phyloP scores from a whole-genome alignment of 805 yeast species.

The Wickerhamomyces subpelliculosus region DNA sequence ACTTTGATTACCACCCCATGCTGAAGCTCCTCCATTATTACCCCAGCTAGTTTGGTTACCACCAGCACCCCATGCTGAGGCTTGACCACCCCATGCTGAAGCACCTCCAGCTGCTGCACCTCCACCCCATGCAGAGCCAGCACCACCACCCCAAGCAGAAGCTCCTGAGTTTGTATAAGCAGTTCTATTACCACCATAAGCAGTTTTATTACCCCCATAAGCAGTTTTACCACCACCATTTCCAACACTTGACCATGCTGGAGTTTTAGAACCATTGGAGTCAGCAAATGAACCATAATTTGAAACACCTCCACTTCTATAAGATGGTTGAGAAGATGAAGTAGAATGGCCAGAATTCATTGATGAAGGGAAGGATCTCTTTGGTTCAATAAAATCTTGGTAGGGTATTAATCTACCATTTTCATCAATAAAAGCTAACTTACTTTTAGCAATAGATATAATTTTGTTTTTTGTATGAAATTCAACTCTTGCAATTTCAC shows the following conservation, averaged over 20 bases:
- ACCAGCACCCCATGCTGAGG: conserved; percentile 39
- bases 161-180: conserved; percentile 35
- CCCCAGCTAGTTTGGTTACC: too few relatives aligned
- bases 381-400: conserved; percentile 64
- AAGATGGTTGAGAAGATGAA: too few relatives aligned
- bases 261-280: conserved; percentile 30
- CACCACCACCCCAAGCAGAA: conserved; percentile 40
- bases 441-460: conserved; percentile 74
- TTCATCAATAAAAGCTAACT: conserved; percentile 65
- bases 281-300: conserved; percentile 26
- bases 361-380: too few relatives aligned
- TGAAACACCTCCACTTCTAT: conserved; percentile 24
- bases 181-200: conserved; percentile 30
- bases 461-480: conserved; percentile 88
- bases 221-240: conserved; percentile 24
- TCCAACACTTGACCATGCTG: conserved; percentile 32
- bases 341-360: too few relatives aligned
- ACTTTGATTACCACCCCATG: conserved; percentile 21
- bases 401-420: conserved; percentile 69
- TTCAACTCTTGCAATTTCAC: conserved; percentile 85
- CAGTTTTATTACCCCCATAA: conserved; percentile 14
- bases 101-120: conserved; percentile 25
- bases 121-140: conserved; percentile 37
- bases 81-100: conserved; percentile 22
- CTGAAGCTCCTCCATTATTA: conserved; percentile 32